Conservation (phyloP, 257 asterid species). For the Penstemon eatonii region DNA sequence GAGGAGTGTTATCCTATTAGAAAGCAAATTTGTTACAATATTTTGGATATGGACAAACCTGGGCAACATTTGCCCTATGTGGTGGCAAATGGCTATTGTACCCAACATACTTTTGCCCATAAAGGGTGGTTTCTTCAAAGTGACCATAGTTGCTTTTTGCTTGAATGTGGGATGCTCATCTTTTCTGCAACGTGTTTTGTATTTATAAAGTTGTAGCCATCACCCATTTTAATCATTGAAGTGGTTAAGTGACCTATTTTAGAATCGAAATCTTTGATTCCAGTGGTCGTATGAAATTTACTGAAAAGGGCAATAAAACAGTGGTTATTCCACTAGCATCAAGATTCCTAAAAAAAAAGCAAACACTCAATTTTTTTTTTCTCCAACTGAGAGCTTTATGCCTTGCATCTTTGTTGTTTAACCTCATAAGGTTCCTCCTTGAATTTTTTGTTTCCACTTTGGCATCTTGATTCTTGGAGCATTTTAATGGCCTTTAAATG, state of each 20-base stretch:
- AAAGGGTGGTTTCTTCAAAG: too few species aligned
- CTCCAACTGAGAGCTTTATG: neutral
- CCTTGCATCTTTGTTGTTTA: too few species aligned
- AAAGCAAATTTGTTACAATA: too few species aligned
- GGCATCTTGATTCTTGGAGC: neutral
- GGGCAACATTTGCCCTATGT: neutral
- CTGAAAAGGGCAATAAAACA: neutral
- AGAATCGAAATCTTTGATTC: neutral
- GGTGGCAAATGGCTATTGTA: neutral
- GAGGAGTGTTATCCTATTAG: too few species aligned
- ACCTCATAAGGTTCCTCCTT: too few species aligned
- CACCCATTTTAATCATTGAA: too few species aligned
- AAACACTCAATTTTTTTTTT: neutral
- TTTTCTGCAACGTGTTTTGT: too few species aligned
- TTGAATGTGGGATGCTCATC: too few species aligned
- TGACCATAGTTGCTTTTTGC: too few species aligned
- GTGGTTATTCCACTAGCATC: neutral
- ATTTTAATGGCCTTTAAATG: constrained; percentile 3
- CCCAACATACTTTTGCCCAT: neutral
- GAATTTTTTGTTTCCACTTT: neutral
- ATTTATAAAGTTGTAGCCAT: too few species aligned
- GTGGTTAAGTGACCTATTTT: neutral
- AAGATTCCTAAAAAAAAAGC: neutral
- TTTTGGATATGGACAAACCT: too few species aligned
- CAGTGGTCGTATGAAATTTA: neutral